These are phyloP conservation scores for Niebla homalea DNA, from an alignment of 495 filamentous ascomycete genomes.

Conservation along the genomic window DNA sequence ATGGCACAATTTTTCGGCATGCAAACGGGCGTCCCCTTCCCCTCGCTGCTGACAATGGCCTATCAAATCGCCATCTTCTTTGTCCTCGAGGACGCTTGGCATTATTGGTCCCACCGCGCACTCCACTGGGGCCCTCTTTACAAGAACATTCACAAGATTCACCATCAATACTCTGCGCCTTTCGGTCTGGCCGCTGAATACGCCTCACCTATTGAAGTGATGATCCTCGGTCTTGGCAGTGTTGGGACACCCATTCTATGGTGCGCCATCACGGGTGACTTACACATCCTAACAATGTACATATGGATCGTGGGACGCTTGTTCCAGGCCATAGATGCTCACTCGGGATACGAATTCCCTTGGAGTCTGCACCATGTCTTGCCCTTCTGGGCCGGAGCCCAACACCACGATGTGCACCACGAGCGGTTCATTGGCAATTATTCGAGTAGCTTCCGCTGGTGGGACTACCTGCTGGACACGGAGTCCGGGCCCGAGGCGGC, in stretches of 20 bases:
- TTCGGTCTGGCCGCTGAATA: constrained; percentile 96
- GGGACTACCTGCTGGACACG: constrained; percentile 89
- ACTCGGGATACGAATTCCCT: constrained; percentile 95
- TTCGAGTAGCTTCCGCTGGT: constrained; percentile 96
- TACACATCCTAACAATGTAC: constrained; percentile 97
- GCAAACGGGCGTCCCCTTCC: constrained; percentile 80
- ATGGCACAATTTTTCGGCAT: constrained; percentile 89
- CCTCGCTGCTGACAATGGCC: constrained; percentile 67
- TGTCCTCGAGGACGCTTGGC: constrained; percentile 92
- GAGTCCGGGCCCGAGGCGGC: constrained; percentile 80
- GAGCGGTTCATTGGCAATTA: constrained; percentile 98
- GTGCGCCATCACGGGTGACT: constrained; percentile 67
- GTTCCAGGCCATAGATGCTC: constrained; percentile 96
- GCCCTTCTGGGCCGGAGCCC: constrained; percentile 95
- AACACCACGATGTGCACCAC: constrained; percentile 93
- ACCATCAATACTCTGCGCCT: constrained; percentile 94
- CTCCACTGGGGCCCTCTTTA: constrained; percentile 94
- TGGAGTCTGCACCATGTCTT: constrained; percentile 92
- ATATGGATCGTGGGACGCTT: constrained; percentile 86
- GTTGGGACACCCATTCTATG: constrained; percentile 74
- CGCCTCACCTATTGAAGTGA: constrained; percentile 92
- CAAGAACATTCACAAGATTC: constrained; percentile 92
- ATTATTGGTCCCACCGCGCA: constrained; percentile 91
- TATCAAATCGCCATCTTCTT: constrained; percentile 92
- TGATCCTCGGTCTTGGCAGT: constrained; percentile 89